These are phyloP conservation scores for Cercospora janseana DNA, from an alignment of 2,329 filamentous ascomycete species.

Conservation along the genomic window DNA sequence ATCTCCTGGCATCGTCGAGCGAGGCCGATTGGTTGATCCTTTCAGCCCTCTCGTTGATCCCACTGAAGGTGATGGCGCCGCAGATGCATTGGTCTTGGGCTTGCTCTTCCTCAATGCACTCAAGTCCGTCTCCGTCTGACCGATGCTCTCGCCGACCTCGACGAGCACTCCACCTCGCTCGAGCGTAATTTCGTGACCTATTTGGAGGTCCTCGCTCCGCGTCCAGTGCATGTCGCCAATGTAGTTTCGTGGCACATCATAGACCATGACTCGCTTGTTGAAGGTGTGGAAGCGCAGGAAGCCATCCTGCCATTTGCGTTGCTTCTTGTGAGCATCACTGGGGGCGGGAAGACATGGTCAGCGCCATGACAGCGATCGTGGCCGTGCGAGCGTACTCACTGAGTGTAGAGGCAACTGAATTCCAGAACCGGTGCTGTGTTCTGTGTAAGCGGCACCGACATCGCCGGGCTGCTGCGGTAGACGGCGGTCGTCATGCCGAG, in stretches of 20 bases:
- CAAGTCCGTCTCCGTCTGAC: conserved; percentile 72
- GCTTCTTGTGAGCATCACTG: conserved; percentile 73
- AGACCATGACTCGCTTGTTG: conserved; percentile 88
- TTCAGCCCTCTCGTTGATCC: conserved; percentile 22
- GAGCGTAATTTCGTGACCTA: conserved; percentile 78
- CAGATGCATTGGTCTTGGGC: conserved; percentile 41
- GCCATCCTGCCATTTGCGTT: conserved; percentile 93
- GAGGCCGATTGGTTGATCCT: conserved; percentile 9
- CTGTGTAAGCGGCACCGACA: conserved; percentile 52
- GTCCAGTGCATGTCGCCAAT: conserved; percentile 84
- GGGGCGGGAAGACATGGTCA: not conserved
- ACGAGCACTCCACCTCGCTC: conserved; percentile 75
- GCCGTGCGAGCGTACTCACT: conserved; percentile 36
- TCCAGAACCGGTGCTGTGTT: conserved; percentile 75
- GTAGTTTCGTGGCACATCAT: conserved; percentile 75
- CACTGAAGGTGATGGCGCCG: conserved; percentile 14
- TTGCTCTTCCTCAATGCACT: conserved; percentile 71
- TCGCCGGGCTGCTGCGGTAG: conserved; percentile 37
- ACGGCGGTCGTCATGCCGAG: conserved; percentile 37
- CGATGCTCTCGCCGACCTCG: conserved; percentile 74
- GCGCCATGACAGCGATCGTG: not conserved
- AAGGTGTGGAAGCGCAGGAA: conserved; percentile 83
- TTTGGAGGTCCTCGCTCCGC: conserved; percentile 63
- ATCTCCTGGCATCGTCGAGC: conserved; percentile 22
- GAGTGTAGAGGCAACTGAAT: conserved; percentile 81